These are phyloP conservation scores for Talaromyces sp. DNA, from an alignment of 2,329 filamentous ascomycete genomes.

Conservation along the genomic window DNA sequence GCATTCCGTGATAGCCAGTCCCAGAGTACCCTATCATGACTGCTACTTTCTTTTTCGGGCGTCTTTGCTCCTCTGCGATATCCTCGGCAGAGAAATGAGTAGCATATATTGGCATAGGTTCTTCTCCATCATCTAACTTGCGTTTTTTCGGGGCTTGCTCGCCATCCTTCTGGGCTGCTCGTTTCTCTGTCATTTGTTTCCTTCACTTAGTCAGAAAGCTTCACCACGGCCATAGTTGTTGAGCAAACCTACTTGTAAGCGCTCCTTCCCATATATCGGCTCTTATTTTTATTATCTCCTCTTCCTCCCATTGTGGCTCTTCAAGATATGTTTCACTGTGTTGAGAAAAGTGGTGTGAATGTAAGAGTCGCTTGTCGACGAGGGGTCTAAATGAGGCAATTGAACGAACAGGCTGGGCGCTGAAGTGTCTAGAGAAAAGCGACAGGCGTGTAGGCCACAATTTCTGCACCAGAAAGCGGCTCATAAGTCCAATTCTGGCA, in stretches of 20 bases:
- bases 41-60: constrained; percentile 92
- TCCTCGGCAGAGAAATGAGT: constrained; percentile 67
- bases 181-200: constrained; percentile 47
- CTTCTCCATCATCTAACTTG: constrained; percentile 44
- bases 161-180: constrained; percentile 45
- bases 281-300: constrained; percentile 48
- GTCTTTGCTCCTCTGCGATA: constrained; percentile 77
- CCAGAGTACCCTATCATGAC: constrained; percentile 94
- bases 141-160: constrained; percentile 51
- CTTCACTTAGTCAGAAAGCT: constrained; percentile 47
- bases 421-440: neutral
- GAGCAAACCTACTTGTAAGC: constrained; percentile 54
- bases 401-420: neutral
- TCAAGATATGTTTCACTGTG: neutral
- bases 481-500: neutral
- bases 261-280: constrained; percentile 59
- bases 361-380: neutral
- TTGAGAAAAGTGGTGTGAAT: neutral
- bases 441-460: neutral
- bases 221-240: neutral
- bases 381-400: neutral
- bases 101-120: constrained; percentile 46
- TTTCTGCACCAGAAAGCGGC: neutral
- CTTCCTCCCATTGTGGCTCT: constrained; percentile 18
- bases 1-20: constrained; percentile 95